A percentile compares a stretch with the other conserved stretches of the same genome.
Evolutionary conservation across 768 basidiomycete genomes (phyloP).

Genomic region (Pisolithus tinctorius): DNA sequence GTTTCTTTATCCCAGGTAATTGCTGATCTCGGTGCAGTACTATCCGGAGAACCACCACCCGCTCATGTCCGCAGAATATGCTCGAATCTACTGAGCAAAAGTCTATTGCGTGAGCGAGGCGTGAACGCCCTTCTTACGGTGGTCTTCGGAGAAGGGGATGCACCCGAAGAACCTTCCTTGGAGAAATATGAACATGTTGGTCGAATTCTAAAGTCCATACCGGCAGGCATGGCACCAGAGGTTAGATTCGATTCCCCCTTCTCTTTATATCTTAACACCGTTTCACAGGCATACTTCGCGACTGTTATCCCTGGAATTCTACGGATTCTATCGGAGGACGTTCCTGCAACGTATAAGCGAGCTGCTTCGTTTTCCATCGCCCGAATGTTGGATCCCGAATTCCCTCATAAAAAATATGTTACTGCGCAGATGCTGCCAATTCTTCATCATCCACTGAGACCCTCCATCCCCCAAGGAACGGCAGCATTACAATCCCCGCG

Average conservation of each 20-base stretch:
- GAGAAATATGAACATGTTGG: conserved; percentile 73
- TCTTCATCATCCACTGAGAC: conserved; percentile 49
- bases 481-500: neutral
- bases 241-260: conserved; percentile 31
- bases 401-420: conserved; percentile 11
- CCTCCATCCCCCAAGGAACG: neutral
- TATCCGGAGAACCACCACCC: conserved; percentile 39
- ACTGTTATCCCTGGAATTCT: conserved; percentile 51
- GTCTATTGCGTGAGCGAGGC: conserved; percentile 65
- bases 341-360: conserved; percentile 39
- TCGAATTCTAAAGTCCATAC: conserved; percentile 55
- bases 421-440: conserved; percentile 35
- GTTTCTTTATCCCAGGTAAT: conserved; percentile 63
- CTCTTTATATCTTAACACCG: conserved; percentile 1
- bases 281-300: conserved; percentile 52
- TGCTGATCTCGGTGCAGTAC: conserved; percentile 52
- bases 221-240: conserved; percentile 45
- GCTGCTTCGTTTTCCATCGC: conserved; percentile 66
- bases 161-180: conserved; percentile 44
- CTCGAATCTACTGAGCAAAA: conserved; percentile 57
- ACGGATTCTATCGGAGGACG: conserved; percentile 36
- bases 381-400: conserved; percentile 45
- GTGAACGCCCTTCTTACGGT: conserved; percentile 63
- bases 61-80: conserved; percentile 53
- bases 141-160: conserved; percentile 58